Conservation (phyloP, 164 flowering plant species). For the grape (Vitis vinifera) region ASM3070453v1 NC_081816.1:3388501-3389000, state of each 20-base stretch:
- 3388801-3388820: constrained; percentile 30
- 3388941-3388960: constrained; percentile 24
- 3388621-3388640: constrained; percentile 16
- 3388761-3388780: constrained; percentile 51
- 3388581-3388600: background rate
- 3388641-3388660: background rate
- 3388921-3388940: constrained; percentile 49
- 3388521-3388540: background rate
- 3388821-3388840: constrained; percentile 53
- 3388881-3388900: constrained; percentile 39
- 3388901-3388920: constrained; percentile 50
- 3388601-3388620: constrained; percentile 1
- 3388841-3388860: constrained; percentile 45
- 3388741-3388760: constrained; percentile 1
- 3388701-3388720: constrained; percentile 1
- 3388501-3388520: background rate
- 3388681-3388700: constrained; percentile 14
- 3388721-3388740: constrained; percentile 15
- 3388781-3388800: constrained; percentile 25
- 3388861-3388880: constrained; percentile 50
- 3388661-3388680: constrained; percentile 11
- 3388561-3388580: no score
- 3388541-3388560: background rate
- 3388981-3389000: background rate
- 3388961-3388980: background rate